phyloP scores from a whole-genome alignment of 306 rosid genomes.

The Hippophae tibetana region DNA sequence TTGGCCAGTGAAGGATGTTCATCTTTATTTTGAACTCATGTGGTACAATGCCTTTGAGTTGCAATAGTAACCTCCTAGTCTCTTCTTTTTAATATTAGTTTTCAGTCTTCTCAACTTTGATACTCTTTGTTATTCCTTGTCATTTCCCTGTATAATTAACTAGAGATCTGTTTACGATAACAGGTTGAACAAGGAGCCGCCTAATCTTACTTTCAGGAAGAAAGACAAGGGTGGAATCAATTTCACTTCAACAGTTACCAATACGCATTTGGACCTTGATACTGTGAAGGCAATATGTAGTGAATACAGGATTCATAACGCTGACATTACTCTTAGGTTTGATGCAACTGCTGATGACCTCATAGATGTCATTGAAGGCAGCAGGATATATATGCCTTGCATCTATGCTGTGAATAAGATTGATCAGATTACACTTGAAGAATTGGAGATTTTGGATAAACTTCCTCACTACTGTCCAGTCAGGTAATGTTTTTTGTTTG shows the following conservation, averaged over 20 bases:
- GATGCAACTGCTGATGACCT: slow-evolving; percentile 98
- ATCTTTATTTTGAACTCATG: neutral
- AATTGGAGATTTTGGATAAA: slow-evolving; percentile 94
- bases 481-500: slow-evolving; percentile 37
- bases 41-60: slow-evolving; percentile 1
- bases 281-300: slow-evolving; percentile 94
- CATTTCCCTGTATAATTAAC: neutral
- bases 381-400: slow-evolving; percentile 88
- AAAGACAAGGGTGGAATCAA: slow-evolving; percentile 97
- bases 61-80: neutral
- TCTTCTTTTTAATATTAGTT: neutral
- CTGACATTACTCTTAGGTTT: slow-evolving; percentile 85
- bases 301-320: slow-evolving; percentile 90
- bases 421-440: slow-evolving; percentile 94
- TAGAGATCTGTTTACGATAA: slow-evolving; percentile 13
- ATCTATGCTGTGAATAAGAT: slow-evolving; percentile 92
- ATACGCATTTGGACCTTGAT: slow-evolving; percentile 82
- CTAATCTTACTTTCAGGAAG: slow-evolving; percentile 80
- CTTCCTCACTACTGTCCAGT: slow-evolving; percentile 95
- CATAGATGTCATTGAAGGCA: slow-evolving; percentile 93
- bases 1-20: neutral
- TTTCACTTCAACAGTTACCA: slow-evolving; percentile 81
- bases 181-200: slow-evolving; percentile 97
- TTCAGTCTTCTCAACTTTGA: neutral
- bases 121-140: neutral